Evolutionary conservation across 805 yeast genomes (phyloP).

Genomic region (Maudiozyma turicensis): DNA sequence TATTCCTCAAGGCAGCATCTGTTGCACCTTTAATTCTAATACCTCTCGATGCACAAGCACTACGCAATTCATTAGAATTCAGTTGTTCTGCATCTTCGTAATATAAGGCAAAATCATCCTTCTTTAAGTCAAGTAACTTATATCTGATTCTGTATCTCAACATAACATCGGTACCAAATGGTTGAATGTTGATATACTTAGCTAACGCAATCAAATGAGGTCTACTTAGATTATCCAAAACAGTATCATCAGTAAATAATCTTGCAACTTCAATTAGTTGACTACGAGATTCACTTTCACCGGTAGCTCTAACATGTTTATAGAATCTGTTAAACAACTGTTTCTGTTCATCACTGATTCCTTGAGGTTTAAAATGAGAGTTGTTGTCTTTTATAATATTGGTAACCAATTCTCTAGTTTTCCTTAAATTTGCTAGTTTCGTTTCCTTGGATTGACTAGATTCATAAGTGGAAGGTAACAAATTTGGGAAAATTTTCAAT

Average conservation of each 20-base stretch:
- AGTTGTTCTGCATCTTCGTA: conserved; percentile 88
- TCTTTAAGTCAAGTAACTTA: conserved; percentile 79
- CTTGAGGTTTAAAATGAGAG: conserved; percentile 58
- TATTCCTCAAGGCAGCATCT: conserved; percentile 75
- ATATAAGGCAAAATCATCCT: conserved; percentile 84
- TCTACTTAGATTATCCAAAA: conserved; percentile 84
- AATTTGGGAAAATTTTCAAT: conserved; percentile 82
- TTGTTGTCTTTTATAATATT: conserved; percentile 57
- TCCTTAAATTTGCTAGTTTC: conserved; percentile 45
- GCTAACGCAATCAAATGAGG: conserved; percentile 90
- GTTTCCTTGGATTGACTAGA: conserved; percentile 50
- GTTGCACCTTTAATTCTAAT: conserved; percentile 70
- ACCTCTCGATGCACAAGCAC: conserved; percentile 91
- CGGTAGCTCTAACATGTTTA: conserved; percentile 54
- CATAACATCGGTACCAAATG: conserved; percentile 88
- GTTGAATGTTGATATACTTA: conserved; percentile 79
- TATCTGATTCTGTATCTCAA: conserved; percentile 90
- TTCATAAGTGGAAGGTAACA: conserved; percentile 89
- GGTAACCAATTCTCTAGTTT: conserved; percentile 55
- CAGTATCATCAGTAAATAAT: conserved; percentile 84
- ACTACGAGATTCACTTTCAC: conserved; percentile 53
- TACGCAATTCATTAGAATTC: conserved; percentile 68
- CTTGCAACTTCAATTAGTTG: conserved; percentile 78
- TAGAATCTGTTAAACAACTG: conserved; percentile 72
- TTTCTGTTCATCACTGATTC: conserved; percentile 61